Conservation (phyloP, 306 rosid species). For the Cicer arietinum region DNA sequence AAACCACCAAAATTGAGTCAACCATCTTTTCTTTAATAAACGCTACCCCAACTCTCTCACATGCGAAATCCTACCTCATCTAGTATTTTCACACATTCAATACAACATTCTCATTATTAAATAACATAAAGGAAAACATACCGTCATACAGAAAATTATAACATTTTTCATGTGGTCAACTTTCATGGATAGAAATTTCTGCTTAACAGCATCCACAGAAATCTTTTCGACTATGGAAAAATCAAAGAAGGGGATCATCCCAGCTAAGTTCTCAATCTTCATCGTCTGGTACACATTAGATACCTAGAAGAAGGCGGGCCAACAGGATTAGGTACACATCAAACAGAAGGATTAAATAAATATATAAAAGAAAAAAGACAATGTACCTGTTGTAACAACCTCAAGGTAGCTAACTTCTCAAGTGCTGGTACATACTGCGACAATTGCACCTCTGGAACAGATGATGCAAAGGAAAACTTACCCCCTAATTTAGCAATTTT, state of each 20-base stretch:
- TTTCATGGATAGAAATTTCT: slow-evolving; percentile 83
- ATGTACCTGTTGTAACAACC: slow-evolving; percentile 92
- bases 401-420: slow-evolving; percentile 86
- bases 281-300: slow-evolving; percentile 84
- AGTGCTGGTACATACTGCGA: slow-evolving; percentile 78
- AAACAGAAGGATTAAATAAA: background rate
- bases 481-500: slow-evolving; percentile 86
- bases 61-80: no score
- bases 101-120: no score
- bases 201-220: slow-evolving; percentile 94
- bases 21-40: no score
- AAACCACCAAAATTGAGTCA: no score
- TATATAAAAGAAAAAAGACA: slow-evolving; percentile 10
- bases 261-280: slow-evolving; percentile 79
- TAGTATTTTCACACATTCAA: no score
- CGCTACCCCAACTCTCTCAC: no score
- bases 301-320: slow-evolving; percentile 55
- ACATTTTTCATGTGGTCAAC: slow-evolving; percentile 84
- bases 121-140: slow-evolving; percentile 38
- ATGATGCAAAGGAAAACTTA: slow-evolving; percentile 85
- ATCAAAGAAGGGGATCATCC: slow-evolving; percentile 84
- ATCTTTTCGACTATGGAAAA: slow-evolving; percentile 83
- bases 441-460: slow-evolving; percentile 89
- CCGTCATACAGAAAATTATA: slow-evolving; percentile 56
- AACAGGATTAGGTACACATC: slow-evolving; percentile 8